Evolutionary conservation across 768 basidiomycete genomes (phyloP).

Genomic region (Rubroboletus satanas): DNA sequence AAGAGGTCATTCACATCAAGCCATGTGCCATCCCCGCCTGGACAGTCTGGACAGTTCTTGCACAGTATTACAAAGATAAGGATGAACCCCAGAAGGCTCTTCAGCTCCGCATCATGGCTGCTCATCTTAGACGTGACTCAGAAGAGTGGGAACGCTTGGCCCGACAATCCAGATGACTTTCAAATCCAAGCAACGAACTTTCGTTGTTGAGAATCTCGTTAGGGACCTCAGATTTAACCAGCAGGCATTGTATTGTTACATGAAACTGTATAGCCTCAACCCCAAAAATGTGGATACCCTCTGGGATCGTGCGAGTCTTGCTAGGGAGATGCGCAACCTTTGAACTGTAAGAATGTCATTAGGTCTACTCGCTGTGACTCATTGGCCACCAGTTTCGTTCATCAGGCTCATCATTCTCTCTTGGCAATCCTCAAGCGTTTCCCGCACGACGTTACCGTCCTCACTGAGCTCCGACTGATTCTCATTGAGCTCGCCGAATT

Average conservation of each 20-base stretch:
- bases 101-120: conserved; percentile 25
- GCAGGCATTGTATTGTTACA: background rate
- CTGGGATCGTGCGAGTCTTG: background rate
- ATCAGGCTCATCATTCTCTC: background rate
- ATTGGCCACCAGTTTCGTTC: background rate
- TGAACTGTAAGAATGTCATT: background rate
- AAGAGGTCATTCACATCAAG: conserved; percentile 91
- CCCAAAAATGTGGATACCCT: background rate
- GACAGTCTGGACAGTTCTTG: conserved; percentile 64
- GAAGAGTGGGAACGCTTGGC: conserved; percentile 86
- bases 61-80: conserved; percentile 8
- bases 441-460: conserved; percentile 65
- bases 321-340: background rate
- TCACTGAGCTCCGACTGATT: conserved; percentile 63
- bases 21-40: conserved; percentile 80
- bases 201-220: conserved; percentile 48
- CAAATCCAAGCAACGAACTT: conserved; percentile 46
- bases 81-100: conserved; percentile 11
- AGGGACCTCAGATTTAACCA: background rate
- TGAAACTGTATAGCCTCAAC: background rate
- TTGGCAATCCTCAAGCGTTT: conserved; percentile 1
- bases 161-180: conserved; percentile 58
- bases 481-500: background rate
- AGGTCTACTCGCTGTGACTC: background rate
- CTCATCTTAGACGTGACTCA: conserved; percentile 77